Evolutionary conservation across 106 monocot species (phyloP).

Genomic region (Triglochin maritima): DNA sequence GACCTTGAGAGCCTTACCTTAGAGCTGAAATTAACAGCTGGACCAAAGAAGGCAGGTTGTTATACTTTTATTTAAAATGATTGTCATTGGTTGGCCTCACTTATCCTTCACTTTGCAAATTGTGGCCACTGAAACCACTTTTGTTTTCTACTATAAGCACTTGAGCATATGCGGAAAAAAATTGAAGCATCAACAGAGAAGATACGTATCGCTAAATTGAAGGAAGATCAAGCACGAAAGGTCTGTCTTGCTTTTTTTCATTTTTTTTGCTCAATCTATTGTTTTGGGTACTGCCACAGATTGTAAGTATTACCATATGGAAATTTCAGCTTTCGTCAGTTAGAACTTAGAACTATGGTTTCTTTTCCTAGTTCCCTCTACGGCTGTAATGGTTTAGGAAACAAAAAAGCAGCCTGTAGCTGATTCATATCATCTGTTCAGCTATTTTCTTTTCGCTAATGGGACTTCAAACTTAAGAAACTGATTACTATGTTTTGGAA

Average conservation of each 20-base stretch:
- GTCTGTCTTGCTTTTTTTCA: slow-evolving; percentile 18
- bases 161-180: slow-evolving; percentile 93
- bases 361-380: too few relatives aligned
- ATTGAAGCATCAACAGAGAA: slow-evolving; percentile 77
- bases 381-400: too few relatives aligned
- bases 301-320: too few relatives aligned
- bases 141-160: slow-evolving; percentile 40
- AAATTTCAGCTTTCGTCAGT: too few relatives aligned
- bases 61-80: background rate
- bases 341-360: too few relatives aligned
- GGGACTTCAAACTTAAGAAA: too few relatives aligned
- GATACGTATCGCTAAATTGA: slow-evolving; percentile 65
- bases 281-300: too few relatives aligned
- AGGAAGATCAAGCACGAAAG: slow-evolving; percentile 88
- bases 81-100: background rate
- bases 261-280: background rate
- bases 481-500: too few relatives aligned
- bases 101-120: background rate
- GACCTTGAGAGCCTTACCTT: slow-evolving; percentile 77
- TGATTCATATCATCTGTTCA: too few relatives aligned
- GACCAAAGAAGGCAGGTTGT: slow-evolving; percentile 92
- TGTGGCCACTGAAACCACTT: slow-evolving; percentile 3
- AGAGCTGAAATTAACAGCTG: slow-evolving; percentile 95
- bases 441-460: too few relatives aligned
- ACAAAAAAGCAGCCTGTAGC: too few relatives aligned